These are phyloP conservation scores for Boletus vermiculosoides DNA, from an alignment of 768 basidiomycete genomes.

Conservation along the genomic window DNA sequence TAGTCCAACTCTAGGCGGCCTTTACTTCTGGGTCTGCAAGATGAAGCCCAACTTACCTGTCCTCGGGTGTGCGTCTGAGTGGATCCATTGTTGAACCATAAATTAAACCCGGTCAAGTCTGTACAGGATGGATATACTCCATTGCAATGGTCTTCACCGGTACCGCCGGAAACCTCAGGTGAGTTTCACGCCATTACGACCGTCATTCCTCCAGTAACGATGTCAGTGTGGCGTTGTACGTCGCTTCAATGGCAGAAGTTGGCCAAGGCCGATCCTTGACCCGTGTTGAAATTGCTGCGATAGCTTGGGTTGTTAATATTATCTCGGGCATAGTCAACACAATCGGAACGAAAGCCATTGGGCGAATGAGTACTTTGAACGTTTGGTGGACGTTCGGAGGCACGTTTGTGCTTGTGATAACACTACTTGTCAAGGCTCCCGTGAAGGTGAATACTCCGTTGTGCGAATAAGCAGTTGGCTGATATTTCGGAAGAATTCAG, in stretches of 20 bases:
- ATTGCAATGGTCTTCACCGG: conserved; percentile 60
- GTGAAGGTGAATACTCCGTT: conserved; percentile 38
- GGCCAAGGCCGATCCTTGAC: conserved; percentile 43
- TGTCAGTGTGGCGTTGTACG: conserved; percentile 48
- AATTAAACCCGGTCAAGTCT: conserved; percentile 26
- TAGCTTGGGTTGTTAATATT: conserved; percentile 60
- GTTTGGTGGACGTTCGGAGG: conserved; percentile 64
- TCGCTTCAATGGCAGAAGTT: conserved; percentile 55
- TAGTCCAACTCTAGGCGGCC: conserved; percentile 55
- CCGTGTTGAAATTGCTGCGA: conserved; percentile 48
- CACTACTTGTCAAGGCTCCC: conserved; percentile 56
- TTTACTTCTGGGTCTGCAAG: conserved; percentile 64
- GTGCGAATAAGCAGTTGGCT: background rate
- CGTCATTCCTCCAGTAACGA: background rate
- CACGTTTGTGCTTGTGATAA: conserved; percentile 54
- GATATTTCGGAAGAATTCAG: conserved; percentile 43
- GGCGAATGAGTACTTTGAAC: conserved; percentile 53
- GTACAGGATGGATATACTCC: conserved; percentile 60
- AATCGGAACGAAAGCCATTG: conserved; percentile 55
- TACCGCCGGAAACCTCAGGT: conserved; percentile 58
- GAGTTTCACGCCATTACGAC: background rate
- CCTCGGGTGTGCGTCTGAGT: conserved; percentile 45
- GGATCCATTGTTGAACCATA: background rate
- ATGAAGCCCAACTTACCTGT: conserved; percentile 55
- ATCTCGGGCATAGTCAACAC: conserved; percentile 54